Evolutionary conservation across 805 yeast species (phyloP).

Genomic region (Saccharomycopsis schoenii): DNA sequence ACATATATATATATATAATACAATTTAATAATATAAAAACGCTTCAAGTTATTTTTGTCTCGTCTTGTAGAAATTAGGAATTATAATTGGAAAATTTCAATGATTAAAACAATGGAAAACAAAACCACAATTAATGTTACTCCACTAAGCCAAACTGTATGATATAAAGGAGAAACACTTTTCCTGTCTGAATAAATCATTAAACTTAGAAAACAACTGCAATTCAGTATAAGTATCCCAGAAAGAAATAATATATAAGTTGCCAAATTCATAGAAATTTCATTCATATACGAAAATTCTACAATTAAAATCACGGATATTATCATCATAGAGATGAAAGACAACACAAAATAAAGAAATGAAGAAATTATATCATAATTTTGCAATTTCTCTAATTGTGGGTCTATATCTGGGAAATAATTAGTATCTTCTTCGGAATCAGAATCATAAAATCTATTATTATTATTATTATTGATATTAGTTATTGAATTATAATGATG

Average conservation of each 20-base stretch:
- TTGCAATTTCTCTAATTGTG: slow-evolving; percentile 7
- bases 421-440: not conserved
- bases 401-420: not conserved
- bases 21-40: too few relatives aligned
- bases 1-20: too few relatives aligned
- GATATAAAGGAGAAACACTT: not conserved
- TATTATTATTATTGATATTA: not conserved
- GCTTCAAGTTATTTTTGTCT: too few relatives aligned
- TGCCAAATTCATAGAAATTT: not conserved
- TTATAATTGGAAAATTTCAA: not conserved
- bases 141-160: not conserved
- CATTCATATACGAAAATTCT: not conserved
- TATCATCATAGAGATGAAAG: slow-evolving; percentile 12
- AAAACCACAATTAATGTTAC: not conserved
- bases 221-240: not conserved
- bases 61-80: too few relatives aligned
- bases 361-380: slow-evolving; percentile 16
- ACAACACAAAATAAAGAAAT: slow-evolving; percentile 14
- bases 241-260: not conserved
- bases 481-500: not conserved
- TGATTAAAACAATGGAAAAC: not conserved
- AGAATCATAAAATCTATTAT: not conserved
- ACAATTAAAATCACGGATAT: not conserved
- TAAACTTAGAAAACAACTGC: not conserved
- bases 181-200: not conserved